These are phyloP conservation scores for Vicia sativa DNA, from an alignment of 306 rosid genomes.

Conservation along the genomic window DNA sequence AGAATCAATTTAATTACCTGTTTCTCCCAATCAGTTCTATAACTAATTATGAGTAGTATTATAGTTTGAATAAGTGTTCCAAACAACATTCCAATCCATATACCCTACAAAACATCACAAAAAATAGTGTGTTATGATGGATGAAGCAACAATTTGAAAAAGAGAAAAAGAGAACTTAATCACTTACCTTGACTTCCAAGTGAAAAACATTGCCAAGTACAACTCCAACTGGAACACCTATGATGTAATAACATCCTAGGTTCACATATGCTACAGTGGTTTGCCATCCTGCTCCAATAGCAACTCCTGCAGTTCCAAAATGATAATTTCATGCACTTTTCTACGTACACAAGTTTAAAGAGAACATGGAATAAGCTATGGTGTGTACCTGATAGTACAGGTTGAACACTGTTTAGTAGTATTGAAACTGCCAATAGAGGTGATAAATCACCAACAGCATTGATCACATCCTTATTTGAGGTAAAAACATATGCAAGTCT, in stretches of 20 bases:
- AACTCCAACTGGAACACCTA: slow-evolving; percentile 51
- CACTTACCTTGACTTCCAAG: slow-evolving; percentile 44
- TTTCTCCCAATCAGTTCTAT: slow-evolving; percentile 58
- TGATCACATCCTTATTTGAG: slow-evolving; percentile 38
- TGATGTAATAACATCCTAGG: slow-evolving; percentile 51
- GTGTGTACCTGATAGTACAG: slow-evolving; percentile 54
- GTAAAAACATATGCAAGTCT: slow-evolving; percentile 53
- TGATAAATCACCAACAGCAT: slow-evolving; percentile 52
- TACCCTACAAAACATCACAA: slow-evolving; percentile 44
- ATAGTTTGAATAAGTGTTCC: slow-evolving; percentile 65
- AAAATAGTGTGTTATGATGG: not conserved
- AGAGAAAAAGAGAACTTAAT: not conserved
- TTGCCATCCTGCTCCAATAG: slow-evolving; percentile 61
- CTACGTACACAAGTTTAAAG: not conserved
- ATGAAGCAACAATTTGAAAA: not conserved
- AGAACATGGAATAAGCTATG: not conserved
- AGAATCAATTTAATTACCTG: slow-evolving; percentile 43
- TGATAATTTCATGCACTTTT: not conserved
- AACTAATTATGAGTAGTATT: slow-evolving; percentile 41
- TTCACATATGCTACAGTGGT: slow-evolving; percentile 51
- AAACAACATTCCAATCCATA: slow-evolving; percentile 71
- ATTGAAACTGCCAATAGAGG: slow-evolving; percentile 51
- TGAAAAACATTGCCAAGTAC: slow-evolving; percentile 40
- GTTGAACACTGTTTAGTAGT: slow-evolving; percentile 58
- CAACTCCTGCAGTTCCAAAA: slow-evolving; percentile 43